phyloP scores from a whole-genome alignment of 78 protist species.

The Acrasis kona region DNA sequence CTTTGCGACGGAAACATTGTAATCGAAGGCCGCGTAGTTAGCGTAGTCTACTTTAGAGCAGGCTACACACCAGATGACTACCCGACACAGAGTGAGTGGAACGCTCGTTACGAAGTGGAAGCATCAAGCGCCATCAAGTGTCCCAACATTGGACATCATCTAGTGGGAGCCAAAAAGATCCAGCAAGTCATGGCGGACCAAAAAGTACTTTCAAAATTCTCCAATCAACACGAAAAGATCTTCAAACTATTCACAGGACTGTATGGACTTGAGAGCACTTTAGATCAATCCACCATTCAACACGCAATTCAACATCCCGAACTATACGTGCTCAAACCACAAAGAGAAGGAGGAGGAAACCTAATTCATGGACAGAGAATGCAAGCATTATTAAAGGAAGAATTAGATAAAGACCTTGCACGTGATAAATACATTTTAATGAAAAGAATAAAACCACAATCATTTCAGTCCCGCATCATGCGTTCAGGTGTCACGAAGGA shows the following conservation, averaged over 20 bases:
- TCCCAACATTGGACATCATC: slow-evolving; percentile 69
- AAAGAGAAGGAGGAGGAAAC: slow-evolving; percentile 89
- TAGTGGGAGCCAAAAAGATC: slow-evolving; percentile 80
- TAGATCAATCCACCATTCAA: background rate
- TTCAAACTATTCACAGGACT: slow-evolving; percentile 44
- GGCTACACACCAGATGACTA: slow-evolving; percentile 86
- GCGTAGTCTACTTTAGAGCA: slow-evolving; percentile 76
- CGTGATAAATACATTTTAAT: slow-evolving; percentile 56
- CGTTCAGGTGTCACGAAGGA: background rate
- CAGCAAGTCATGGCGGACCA: slow-evolving; percentile 68
- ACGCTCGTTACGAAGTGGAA: slow-evolving; percentile 60
- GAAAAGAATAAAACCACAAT: slow-evolving; percentile 65
- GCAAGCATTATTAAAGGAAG: background rate
- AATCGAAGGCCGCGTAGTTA: slow-evolving; percentile 30
- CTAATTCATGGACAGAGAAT: slow-evolving; percentile 5
- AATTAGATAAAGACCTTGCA: background rate
- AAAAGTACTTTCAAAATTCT: slow-evolving; percentile 18
- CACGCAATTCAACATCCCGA: slow-evolving; percentile 31
- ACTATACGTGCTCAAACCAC: slow-evolving; percentile 82
- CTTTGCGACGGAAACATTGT: background rate
- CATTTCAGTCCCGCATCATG: background rate
- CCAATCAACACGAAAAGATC: slow-evolving; percentile 18
- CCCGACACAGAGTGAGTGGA: slow-evolving; percentile 61
- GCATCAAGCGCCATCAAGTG: slow-evolving; percentile 65
- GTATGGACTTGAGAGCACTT: slow-evolving; percentile 29